Evolutionary conservation across 257 asterid genomes (phyloP), one percentile per base, ranked within the genome.

Genomic region (Solanum dulcamara): DNA sequence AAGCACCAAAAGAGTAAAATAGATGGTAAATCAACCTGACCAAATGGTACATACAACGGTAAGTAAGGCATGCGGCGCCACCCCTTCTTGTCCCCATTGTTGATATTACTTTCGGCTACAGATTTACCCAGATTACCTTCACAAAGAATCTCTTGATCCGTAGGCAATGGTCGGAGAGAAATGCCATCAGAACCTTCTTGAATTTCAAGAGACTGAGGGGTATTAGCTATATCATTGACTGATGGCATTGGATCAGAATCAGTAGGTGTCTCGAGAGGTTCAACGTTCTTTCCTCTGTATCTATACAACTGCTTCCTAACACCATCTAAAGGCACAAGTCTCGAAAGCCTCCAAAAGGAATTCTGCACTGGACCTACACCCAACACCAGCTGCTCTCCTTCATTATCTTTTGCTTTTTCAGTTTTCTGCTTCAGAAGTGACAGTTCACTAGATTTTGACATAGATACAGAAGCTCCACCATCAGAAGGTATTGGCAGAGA

Each of bases 361-460:
- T 90, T 93, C 89, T 97, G 98, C 74, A 97, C 97, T 20, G 99
- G 99, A 85, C 99, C 99, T 91, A 97, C 89, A 84, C 99, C 99
- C 89, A 97, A 86, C 87, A 97, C 99, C 92, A 97, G 89, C 87
- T 92, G 96, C 81, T 95, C 99, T 79, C 94, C 95, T 91, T 91
- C 99, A 86, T 87, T 91, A 87, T 92, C 94, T 85, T 90, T 93
- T 50, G 46, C 75, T 71, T 80, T 90, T 86, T 91, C 94, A 72
- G 89, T 48, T 88, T 93, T 92, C 83, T 90, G 94, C 90, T 90
- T 95, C 84, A 88, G 93, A 28, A 77, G 62, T 5, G 64, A 46
- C 85, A 85, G 53, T 79, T 87, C 93, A 48, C 81, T 89, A 85
- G 87, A 79, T 89, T 87, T 90, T 87, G 94, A 85, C 60, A 79